These are phyloP conservation scores for Pseudocercospora musae DNA, from an alignment of 2,329 filamentous ascomycete genomes.

Conservation along the genomic window DNA sequence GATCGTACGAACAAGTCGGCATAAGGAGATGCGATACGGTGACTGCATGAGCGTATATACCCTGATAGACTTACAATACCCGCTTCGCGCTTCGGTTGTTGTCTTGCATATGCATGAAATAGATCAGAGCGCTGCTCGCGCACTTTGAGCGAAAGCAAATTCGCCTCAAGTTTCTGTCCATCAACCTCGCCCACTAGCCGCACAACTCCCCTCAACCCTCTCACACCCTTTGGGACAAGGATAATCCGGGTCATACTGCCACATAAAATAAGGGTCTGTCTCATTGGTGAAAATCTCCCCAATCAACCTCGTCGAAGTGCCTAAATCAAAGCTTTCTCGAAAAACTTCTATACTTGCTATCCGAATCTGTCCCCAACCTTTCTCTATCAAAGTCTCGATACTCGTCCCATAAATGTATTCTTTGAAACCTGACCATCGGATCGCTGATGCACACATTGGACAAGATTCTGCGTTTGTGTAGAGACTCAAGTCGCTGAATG, in stretches of 20 bases:
- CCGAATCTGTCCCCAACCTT: slow-evolving; percentile 53
- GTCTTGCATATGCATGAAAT: background rate
- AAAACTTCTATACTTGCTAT: slow-evolving; percentile 50
- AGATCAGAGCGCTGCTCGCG: background rate
- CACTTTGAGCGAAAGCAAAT: background rate
- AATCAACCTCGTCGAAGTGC: slow-evolving; percentile 41
- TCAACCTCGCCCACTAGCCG: background rate
- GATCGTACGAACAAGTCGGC: background rate
- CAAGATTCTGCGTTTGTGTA: slow-evolving; percentile 59
- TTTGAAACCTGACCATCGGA: slow-evolving; percentile 55
- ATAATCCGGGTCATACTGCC: slow-evolving; percentile 49
- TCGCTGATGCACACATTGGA: slow-evolving; percentile 57
- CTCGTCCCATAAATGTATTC: slow-evolving; percentile 56
- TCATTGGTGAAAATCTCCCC: slow-evolving; percentile 50
- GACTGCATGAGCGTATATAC: background rate
- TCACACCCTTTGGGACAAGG: slow-evolving; percentile 39
- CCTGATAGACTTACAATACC: background rate
- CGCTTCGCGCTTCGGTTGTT: background rate
- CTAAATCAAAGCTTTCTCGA: slow-evolving; percentile 40
- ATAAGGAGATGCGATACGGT: background rate
- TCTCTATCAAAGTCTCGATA: slow-evolving; percentile 45
- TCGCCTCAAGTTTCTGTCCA: too few relatives aligned
- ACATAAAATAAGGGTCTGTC: slow-evolving; percentile 53
- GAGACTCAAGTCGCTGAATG: slow-evolving; percentile 48
- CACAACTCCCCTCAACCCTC: slow-evolving; percentile 13